Evolutionary conservation across 2,329 filamentous ascomycete species (phyloP).

Genomic region (Kalaharituber pfeilii): DNA sequence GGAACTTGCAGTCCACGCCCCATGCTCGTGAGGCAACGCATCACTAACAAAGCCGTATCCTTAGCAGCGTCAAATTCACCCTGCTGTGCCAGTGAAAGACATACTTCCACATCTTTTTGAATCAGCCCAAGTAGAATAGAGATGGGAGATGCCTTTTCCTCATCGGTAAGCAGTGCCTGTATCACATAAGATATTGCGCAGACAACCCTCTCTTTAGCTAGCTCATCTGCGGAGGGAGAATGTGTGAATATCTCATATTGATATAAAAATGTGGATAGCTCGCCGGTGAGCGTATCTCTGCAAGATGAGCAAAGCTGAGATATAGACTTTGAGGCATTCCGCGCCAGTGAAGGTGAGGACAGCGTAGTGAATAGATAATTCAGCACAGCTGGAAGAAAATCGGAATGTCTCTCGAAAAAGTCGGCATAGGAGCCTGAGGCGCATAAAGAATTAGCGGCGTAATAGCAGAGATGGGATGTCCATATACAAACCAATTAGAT

Average conservation of each 20-base stretch:
- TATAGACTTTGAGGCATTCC: slow-evolving; percentile 58
- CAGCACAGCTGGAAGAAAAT: slow-evolving; percentile 50
- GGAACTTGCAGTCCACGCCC: slow-evolving; percentile 55
- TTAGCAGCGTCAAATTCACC: slow-evolving; percentile 25
- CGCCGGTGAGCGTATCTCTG: slow-evolving; percentile 46
- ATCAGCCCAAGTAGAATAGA: slow-evolving; percentile 44
- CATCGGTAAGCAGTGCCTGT: slow-evolving; percentile 48
- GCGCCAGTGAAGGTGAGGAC: slow-evolving; percentile 42
- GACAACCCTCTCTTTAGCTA: slow-evolving; percentile 55
- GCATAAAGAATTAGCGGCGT: slow-evolving; percentile 39
- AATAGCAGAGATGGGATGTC: slow-evolving; percentile 48
- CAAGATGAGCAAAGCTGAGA: slow-evolving; percentile 59
- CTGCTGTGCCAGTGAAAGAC: slow-evolving; percentile 20
- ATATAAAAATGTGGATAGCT: slow-evolving; percentile 50
- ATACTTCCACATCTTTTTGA: slow-evolving; percentile 41
- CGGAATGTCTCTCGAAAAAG: slow-evolving; percentile 55
- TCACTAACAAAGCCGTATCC: slow-evolving; percentile 33
- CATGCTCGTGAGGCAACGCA: slow-evolving; percentile 52
- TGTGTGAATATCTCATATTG: slow-evolving; percentile 52
- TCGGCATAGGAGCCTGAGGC: slow-evolving; percentile 49
- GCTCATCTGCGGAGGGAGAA: slow-evolving; percentile 43
- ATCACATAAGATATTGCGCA: slow-evolving; percentile 59
- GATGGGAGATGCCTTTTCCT: slow-evolving; percentile 37
- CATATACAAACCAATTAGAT: slow-evolving; percentile 45
- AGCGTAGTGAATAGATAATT: slow-evolving; percentile 59